These are phyloP conservation scores for Ophiostoma perfectum DNA, from an alignment of 2,329 filamentous ascomycete genomes.

Conservation along the genomic window DNA sequence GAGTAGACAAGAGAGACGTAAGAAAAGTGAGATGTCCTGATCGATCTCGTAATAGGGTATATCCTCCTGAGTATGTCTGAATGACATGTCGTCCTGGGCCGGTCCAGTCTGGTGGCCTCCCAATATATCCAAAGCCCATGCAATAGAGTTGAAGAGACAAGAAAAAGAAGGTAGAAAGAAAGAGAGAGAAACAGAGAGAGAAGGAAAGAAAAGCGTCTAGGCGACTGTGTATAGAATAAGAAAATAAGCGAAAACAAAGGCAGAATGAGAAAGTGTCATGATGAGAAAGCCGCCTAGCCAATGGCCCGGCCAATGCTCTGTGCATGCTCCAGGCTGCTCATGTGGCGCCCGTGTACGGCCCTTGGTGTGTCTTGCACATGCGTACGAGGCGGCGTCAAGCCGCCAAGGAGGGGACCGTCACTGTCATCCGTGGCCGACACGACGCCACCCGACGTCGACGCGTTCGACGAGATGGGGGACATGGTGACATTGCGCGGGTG, in stretches of 20 bases:
- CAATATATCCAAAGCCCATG: neutral
- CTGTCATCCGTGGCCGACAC: slow-evolving; percentile 29
- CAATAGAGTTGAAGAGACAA: neutral
- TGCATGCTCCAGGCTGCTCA: slow-evolving; percentile 11
- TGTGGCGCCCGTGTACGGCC: slow-evolving; percentile 13
- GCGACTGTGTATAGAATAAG: neutral
- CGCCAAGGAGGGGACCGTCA: slow-evolving; percentile 43
- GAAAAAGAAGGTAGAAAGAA: neutral
- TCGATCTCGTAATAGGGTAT: slow-evolving; percentile 13
- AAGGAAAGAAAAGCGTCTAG: neutral
- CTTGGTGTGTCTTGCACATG: slow-evolving; percentile 8
- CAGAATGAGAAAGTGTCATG: neutral
- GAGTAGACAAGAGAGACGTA: neutral
- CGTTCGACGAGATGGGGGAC: neutral
- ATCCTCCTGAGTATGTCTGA: slow-evolving; percentile 3
- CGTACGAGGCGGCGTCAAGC: slow-evolving; percentile 46
- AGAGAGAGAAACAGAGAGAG: neutral
- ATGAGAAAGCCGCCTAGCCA: neutral
- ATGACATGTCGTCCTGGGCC: slow-evolving; percentile 9
- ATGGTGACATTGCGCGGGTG: neutral
- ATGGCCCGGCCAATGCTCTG: slow-evolving; percentile 16
- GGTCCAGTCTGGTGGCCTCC: slow-evolving; percentile 9
- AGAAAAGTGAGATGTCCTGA: neutral
- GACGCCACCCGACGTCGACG: slow-evolving; percentile 1
- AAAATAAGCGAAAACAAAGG: neutral